Conservation (phyloP, 352 stramenopile genomes). For the Paralagenidium karlingii region DNA sequence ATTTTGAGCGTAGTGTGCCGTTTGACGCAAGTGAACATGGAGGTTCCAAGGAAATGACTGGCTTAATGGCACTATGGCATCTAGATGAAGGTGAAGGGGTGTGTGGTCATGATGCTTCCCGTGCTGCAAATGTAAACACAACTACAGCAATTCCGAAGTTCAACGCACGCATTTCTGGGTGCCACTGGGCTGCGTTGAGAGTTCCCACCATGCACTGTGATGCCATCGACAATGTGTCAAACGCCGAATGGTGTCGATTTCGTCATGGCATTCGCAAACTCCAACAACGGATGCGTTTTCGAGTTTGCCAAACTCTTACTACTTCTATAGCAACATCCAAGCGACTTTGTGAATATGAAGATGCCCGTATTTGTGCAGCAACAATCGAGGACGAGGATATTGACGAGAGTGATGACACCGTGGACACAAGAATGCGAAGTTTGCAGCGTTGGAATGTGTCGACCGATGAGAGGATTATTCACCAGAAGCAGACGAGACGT, state of each 20-base stretch:
- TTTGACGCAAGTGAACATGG: too few species aligned
- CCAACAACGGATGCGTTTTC: conserved; percentile 21
- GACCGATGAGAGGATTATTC: conserved; percentile 53
- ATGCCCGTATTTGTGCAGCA: too few species aligned
- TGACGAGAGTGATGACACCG: conserved; percentile 17
- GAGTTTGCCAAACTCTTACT: conserved; percentile 11
- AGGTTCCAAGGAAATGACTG: too few species aligned
- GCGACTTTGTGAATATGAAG: conserved; percentile 24
- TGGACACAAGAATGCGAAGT: conserved; percentile 6
- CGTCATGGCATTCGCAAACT: conserved; percentile 16
- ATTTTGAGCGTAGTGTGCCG: conserved; percentile 57
- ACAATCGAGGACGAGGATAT: conserved; percentile 9
- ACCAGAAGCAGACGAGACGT: conserved; percentile 49
- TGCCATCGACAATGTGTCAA: conserved; percentile 25
- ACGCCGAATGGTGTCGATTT: conserved; percentile 18
- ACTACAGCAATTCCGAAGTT: conserved; percentile 14
- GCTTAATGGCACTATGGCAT: too few species aligned
- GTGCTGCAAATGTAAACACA: neutral
- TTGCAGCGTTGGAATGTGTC: conserved; percentile 21
- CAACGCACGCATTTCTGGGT: conserved; percentile 39
- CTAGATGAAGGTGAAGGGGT: conserved; percentile 64
- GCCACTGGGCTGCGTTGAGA: conserved; percentile 46
- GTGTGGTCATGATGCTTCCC: conserved; percentile 12
- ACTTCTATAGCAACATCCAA: conserved; percentile 18
- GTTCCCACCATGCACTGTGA: conserved; percentile 41